Evolutionary conservation across 768 basidiomycete species (phyloP).

Genomic region (Hebeloma cylindrosporum): DNA sequence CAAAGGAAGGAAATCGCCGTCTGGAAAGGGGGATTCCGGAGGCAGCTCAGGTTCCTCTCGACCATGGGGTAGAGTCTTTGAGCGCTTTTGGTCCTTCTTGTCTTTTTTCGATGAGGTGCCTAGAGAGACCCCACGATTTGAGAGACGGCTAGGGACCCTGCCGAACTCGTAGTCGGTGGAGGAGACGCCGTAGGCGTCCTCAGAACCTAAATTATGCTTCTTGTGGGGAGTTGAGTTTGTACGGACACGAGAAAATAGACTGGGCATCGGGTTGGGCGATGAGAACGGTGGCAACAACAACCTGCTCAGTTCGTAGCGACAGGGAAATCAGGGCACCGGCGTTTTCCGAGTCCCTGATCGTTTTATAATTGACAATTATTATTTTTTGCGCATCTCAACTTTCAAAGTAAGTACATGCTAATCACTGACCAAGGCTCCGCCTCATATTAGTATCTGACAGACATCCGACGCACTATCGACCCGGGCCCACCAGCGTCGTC

Average conservation of each 20-base stretch:
- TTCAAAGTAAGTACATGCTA: too few relatives aligned
- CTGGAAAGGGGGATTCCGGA: constrained; percentile 38
- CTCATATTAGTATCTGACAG: too few relatives aligned
- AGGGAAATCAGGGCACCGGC: constrained; percentile 25
- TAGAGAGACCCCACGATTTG: constrained; percentile 33
- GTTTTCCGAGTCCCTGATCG: constrained; percentile 24
- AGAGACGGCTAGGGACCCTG: constrained; percentile 48
- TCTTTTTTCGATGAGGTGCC: constrained; percentile 47
- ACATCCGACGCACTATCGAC: constrained; percentile 5
- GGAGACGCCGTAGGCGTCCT: constrained; percentile 26
- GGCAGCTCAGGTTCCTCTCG: constrained; percentile 35
- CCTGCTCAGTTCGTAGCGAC: constrained; percentile 20
- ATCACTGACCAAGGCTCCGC: constrained; percentile 14
- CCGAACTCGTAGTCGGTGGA: constrained; percentile 69
- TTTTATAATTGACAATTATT: too few relatives aligned
- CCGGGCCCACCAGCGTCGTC: constrained; percentile 9
- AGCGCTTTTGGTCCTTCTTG: constrained; percentile 48
- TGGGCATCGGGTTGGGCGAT: constrained; percentile 58
- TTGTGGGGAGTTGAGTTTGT: constrained; percentile 58
- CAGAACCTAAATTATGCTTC: constrained; percentile 30
- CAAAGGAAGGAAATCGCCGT: constrained; percentile 55
- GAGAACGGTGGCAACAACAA: constrained; percentile 29
- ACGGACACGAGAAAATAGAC: constrained; percentile 70
- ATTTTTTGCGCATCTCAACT: too few relatives aligned
- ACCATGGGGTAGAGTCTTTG: constrained; percentile 42